These are phyloP conservation scores for Paramecium octaurelia DNA, from an alignment of 73 alveolate genomes.

Conservation along the genomic window DNA sequence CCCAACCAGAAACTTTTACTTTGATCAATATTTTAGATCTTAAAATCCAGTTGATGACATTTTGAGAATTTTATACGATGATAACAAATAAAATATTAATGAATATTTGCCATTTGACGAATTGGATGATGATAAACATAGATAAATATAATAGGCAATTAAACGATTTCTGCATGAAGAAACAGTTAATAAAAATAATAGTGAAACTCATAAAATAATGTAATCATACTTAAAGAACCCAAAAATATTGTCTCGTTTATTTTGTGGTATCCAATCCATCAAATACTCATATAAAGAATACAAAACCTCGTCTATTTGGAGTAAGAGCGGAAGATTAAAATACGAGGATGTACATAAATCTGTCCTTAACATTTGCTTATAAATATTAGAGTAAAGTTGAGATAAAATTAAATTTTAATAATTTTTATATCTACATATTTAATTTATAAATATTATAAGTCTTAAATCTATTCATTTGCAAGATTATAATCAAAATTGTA, in stretches of 20 bases:
- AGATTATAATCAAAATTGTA: not conserved
- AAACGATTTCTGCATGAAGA: conserved; percentile 36
- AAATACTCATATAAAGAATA: conserved; percentile 39
- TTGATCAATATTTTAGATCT: conserved; percentile 31
- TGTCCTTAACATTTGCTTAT: not conserved
- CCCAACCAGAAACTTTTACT: not conserved
- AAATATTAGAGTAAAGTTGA: not conserved
- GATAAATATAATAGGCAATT: not conserved
- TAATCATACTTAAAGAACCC: conserved; percentile 8
- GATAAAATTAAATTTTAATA: not conserved
- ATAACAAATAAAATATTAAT: not conserved
- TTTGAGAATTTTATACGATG: not conserved
- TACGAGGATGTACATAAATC: conserved; percentile 21
- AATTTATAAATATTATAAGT: too few relatives aligned
- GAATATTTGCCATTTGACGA: conserved; percentile 43
- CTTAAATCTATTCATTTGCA: not conserved
- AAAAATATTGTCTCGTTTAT: conserved; percentile 24
- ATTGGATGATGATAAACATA: not conserved
- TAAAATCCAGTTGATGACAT: not conserved
- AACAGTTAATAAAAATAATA: not conserved
- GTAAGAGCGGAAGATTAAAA: not conserved
- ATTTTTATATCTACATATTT: not conserved
- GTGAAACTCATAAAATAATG: not conserved
- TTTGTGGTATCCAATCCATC: conserved; percentile 32
- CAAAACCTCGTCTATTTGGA: not conserved